Conservation (phyloP, 75 land plant species). For the Pinus taeda region DNA sequence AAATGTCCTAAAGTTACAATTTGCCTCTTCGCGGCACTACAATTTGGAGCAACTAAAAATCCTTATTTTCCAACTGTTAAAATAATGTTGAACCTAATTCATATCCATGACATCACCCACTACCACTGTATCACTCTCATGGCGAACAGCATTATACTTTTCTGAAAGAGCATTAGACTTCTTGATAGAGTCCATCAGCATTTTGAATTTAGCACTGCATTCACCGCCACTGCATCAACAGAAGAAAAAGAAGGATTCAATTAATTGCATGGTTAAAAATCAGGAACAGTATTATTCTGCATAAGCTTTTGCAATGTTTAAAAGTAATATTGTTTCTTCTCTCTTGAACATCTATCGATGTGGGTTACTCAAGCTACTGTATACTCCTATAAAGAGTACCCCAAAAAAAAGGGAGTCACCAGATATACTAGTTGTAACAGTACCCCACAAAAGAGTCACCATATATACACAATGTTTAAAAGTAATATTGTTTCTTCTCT, state of each 20-base stretch:
- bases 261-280: background rate
- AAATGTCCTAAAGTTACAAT: background rate
- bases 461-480: background rate
- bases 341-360: too few species aligned
- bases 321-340: too few species aligned
- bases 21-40: background rate
- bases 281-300: background rate
- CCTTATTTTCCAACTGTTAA: too few species aligned
- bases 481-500: too few species aligned
- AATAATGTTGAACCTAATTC: conserved; percentile 12
- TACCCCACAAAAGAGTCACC: too few species aligned
- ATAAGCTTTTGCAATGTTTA: background rate
- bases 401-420: too few species aligned
- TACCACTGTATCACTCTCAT: conserved; percentile 63
- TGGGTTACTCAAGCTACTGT: too few species aligned
- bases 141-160: conserved; percentile 81
- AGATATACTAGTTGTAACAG: too few species aligned
- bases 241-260: background rate
- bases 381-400: too few species aligned
- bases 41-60: too few species aligned
- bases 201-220: conserved; percentile 78
- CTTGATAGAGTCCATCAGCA: conserved; percentile 69
- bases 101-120: conserved; percentile 38
- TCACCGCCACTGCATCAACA: conserved; percentile 73
- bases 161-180: conserved; percentile 63